Evolutionary conservation across 352 stramenopile species (phyloP), one percentile per base, ranked within the genome.

Genomic region (Phytophthora fragariaefolia): DNA sequence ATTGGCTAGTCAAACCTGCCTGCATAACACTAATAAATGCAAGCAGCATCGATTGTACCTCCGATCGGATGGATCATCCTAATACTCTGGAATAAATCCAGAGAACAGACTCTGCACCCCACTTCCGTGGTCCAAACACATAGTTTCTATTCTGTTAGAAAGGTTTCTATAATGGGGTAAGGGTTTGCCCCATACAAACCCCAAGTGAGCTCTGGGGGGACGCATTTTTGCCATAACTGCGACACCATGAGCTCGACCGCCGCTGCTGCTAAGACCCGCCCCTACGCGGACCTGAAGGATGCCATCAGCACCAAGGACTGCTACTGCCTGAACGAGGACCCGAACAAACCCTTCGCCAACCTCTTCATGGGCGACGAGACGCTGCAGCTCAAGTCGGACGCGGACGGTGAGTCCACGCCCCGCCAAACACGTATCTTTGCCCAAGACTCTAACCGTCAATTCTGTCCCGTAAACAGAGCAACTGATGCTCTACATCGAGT

Each of bases 311-410:
- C 58, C 49, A 77, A 77, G 42, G 80, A 84, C 50, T 89, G 81
- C 71, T 94, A 92, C 65, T 94, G 85, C 58, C 70, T 95, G 24
- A 95, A 95, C 45, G 86, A 92, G 58, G 74, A 93, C 63, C 79
- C 83, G 7, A 92, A 76, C 66, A 77, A 82, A 28, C 74, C 80
- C 40, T 91, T 91, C 69, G 63, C 64, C 49, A 95, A 95, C 67
- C 74, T 95, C 24, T 95, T 95, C 53, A 80, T 88, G 27, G 81
- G 86, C 51, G 84, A 95, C 71, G 81, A 82, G 50, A 90, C 84
- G 63, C 80, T 95, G 43, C 57, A 82, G 57, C 76, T 95, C 55
- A 87, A 92, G 70, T 92, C 83, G 23, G 86, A 95, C 58, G 83
- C 84, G 7, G 86, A 91, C 60, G 86, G 82, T 91, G 57, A 13